Evolutionary conservation across 148 eudicot species (phyloP), one percentile per base, ranked within the genome.

Genomic region (Selenicereus undatus): DNA sequence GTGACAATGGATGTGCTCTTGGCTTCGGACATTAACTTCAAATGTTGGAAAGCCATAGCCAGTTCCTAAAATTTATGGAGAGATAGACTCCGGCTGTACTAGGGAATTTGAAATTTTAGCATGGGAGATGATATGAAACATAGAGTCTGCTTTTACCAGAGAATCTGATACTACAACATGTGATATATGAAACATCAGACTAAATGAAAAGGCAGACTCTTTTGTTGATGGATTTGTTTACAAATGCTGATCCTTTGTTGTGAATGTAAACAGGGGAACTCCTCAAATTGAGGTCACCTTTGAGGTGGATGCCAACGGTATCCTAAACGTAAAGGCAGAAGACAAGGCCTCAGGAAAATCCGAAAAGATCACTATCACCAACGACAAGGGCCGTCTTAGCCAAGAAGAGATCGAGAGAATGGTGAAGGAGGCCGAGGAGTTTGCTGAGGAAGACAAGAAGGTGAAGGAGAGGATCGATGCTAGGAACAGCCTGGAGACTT

Each of bases 211-310:
- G 8, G 22, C 65, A 14, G 21, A 20, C 10, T 62, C 11, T 4
- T 75, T 2, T 74, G 10, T 74, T 24, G 10, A 18, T 74, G 2
- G 6, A n/a, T 39, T 32, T 76, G 2, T 71, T 20, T 11, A 24
- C 22, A 7, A 24, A 71, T 62, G 56, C 56, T 81, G 43, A 75
- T 21, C 14, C 35, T 50, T 69, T 20, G 1, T 65, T 51, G 16
- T 80, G n/a, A n/a, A 26, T 81, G 27, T 74, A 18, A 79, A 82
- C 88, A 92, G 97, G 82, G 97, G 97, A 81, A 91, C 92, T 20
- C 94, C 97, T 43, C 93, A 91, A 29, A 92, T 92, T 39, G 92
- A 92, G 81, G 97, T 92, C 74, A 92, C 97, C 43, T 92, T 92
- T 65, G 97, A 92, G 79, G 97, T 88, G 2, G 94, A 92, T 39